These are phyloP conservation scores for Acanthamoeba royreba DNA, from an alignment of 208 protist species.

Conservation along the genomic window DNA sequence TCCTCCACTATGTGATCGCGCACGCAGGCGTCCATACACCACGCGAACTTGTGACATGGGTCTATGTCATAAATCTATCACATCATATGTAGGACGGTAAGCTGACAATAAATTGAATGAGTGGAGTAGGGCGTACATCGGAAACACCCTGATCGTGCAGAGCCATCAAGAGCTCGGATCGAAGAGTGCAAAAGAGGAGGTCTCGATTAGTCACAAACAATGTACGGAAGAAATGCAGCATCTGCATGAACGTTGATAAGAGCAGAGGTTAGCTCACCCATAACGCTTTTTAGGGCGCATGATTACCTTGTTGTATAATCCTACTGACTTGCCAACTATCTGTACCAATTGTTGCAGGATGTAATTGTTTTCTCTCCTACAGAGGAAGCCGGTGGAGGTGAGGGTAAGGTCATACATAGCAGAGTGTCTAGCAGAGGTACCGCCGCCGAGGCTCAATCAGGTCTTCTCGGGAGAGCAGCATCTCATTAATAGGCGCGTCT, in stretches of 20 bases:
- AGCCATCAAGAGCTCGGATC: slow-evolving; percentile 56
- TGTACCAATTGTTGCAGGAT: slow-evolving; percentile 19
- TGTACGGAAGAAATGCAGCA: not conserved
- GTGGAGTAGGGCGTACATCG: not conserved
- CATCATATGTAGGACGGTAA: not conserved
- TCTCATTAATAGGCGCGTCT: slow-evolving; percentile 42
- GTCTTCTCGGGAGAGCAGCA: not conserved
- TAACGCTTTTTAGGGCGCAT: not conserved
- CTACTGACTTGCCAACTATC: slow-evolving; percentile 43
- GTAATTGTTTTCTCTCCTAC: not conserved
- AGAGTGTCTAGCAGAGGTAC: not conserved
- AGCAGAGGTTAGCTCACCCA: not conserved
- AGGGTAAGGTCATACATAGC: not conserved
- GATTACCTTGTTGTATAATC: slow-evolving; percentile 16
- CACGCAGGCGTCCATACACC: slow-evolving; percentile 65
- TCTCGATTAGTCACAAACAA: not conserved
- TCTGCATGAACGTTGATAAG: not conserved
- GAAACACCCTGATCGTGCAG: slow-evolving; percentile 49
- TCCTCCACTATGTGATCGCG: slow-evolving; percentile 42
- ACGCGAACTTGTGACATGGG: slow-evolving; percentile 42
- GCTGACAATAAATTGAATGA: not conserved
- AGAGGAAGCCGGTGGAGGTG: not conserved
- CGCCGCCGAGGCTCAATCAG: not conserved
- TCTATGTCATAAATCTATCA: slow-evolving; percentile 41
- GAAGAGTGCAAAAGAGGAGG: slow-evolving; percentile 33